These are phyloP conservation scores for Penicillium flavigenum DNA, from an alignment of 495 filamentous ascomycete species.

Conservation along the genomic window DNA sequence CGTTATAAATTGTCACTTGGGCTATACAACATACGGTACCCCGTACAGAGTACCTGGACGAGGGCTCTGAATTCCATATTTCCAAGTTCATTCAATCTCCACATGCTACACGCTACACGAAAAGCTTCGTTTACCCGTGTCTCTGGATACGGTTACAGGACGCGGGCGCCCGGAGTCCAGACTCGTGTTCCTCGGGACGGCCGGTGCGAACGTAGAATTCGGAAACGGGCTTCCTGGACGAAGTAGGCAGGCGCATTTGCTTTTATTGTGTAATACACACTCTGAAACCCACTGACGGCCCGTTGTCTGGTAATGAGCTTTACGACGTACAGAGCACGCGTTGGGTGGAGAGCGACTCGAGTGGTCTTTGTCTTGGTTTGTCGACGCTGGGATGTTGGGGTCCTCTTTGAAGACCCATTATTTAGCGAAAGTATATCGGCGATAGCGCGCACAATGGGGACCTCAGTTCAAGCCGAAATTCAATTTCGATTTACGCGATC, in stretches of 20 bases:
- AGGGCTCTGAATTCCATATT: neutral
- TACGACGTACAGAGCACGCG: constrained; percentile 12
- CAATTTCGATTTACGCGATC: constrained; percentile 4
- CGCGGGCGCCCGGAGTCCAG: constrained; percentile 13
- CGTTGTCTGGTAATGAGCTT: constrained; percentile 9
- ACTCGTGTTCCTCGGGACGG: constrained; percentile 14
- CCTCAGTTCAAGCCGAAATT: neutral
- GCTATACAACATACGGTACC: neutral
- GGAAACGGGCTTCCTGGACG: constrained; percentile 3
- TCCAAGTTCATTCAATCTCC: neutral
- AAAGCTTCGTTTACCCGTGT: constrained; percentile 10
- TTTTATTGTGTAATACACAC: constrained; percentile 1
- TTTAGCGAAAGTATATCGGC: constrained; percentile 31
- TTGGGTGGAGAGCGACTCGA: constrained; percentile 16
- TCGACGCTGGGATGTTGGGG: constrained; percentile 20
- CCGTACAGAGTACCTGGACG: neutral
- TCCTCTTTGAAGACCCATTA: constrained; percentile 18
- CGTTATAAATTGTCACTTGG: neutral
- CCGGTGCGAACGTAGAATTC: constrained; percentile 8
- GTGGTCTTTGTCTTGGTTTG: constrained; percentile 15
- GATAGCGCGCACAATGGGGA: constrained; percentile 31
- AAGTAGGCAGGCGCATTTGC: constrained; percentile 19
- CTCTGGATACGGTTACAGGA: constrained; percentile 2
- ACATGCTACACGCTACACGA: constrained; percentile 5
- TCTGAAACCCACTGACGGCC: constrained; percentile 7